Evolutionary conservation across 148 eudicot species (phyloP).

Genomic region (Rheum nobile): DNA sequence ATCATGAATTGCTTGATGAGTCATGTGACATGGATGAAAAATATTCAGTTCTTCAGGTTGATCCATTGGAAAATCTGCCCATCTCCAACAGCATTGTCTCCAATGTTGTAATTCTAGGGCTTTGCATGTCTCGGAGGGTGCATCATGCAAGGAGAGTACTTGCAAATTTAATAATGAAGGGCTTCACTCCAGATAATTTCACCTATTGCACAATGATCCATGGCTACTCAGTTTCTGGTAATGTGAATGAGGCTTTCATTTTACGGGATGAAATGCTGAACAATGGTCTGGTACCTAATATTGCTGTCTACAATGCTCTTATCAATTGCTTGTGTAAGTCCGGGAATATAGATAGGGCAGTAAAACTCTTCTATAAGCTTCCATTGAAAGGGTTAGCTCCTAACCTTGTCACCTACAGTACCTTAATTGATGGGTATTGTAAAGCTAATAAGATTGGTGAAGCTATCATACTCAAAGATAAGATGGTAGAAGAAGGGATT

Average conservation of each 20-base stretch:
- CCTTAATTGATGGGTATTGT: conserved; percentile 38
- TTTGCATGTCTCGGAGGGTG: conserved; percentile 49
- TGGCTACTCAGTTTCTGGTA: conserved; percentile 33
- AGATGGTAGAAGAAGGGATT: conserved; percentile 50
- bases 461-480: conserved; percentile 38
- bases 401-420: conserved; percentile 47
- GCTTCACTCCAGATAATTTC: conserved; percentile 52
- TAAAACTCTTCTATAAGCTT: conserved; percentile 49
- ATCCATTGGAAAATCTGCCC: conserved; percentile 21
- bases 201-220: conserved; percentile 46
- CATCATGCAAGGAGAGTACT: conserved; percentile 38
- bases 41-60: conserved; percentile 8
- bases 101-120: conserved; percentile 45
- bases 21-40: conserved; percentile 11
- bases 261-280: conserved; percentile 58
- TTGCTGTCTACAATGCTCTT: conserved; percentile 52
- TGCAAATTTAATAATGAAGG: conserved; percentile 27
- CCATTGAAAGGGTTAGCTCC: conserved; percentile 37
- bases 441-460: conserved; percentile 30
- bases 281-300: conserved; percentile 44
- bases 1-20: conserved; percentile 17
- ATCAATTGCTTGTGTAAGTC: conserved; percentile 57
- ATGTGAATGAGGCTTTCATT: conserved; percentile 44
- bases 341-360: conserved; percentile 43
- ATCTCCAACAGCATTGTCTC: conserved; percentile 35